Evolutionary conservation across 495 filamentous ascomycete genomes (phyloP), one percentile per base, ranked within the genome.

Genomic region (Neurospora terricola): DNA sequence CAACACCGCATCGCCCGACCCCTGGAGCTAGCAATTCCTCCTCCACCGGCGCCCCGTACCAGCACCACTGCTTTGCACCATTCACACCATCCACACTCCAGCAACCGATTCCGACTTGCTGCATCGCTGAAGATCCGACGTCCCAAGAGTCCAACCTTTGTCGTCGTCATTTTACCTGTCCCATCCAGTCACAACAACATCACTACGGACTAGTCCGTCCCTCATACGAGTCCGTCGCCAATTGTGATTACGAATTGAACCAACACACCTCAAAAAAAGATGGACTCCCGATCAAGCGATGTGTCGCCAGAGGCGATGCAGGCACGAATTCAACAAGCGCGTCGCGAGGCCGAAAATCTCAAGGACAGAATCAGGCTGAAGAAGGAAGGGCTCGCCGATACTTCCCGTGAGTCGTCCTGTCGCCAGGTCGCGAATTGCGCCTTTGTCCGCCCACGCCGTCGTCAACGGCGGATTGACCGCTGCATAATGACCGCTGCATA

Each of bases 321-420:
- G 81, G 83, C 85, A 80, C 93, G 92, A 86, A 99, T 99, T 81
- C 94, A 96, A 81, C 92, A 95, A 76, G 96, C 96, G 80, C 90
- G 96, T 86, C 93, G 96, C 86, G 96, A 99, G 87, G 96, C 96
- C 75, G 96, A 99, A 87, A 94, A 91, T 45, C 86, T 99, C 75
- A 99, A 99, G 88, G 96, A 98, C 82, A 91, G 93, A 84, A 99
- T 99, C 88, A 99, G 96, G 91, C 90, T 94, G 85, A 96, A 96
- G 88, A 99, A 98, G 91, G 96, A 99, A 89, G 96, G 98, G 83
- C 87, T 99, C 76, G 96, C 94, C 79, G 96, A 99, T 84, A 95
- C 94, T 75, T 95, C 94, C 77, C 90, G 96, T 99, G 88, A 89
- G 94, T 90, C 69, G 70, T 71, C 69, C 43, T 69, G 70, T n/a